A percentile compares a stretch with the other conserved stretches of the same genome.
These are phyloP conservation scores for Aspergillus tubingensis DNA, from an alignment of 2,329 filamentous ascomycete species.

Conservation along the genomic window DNA sequence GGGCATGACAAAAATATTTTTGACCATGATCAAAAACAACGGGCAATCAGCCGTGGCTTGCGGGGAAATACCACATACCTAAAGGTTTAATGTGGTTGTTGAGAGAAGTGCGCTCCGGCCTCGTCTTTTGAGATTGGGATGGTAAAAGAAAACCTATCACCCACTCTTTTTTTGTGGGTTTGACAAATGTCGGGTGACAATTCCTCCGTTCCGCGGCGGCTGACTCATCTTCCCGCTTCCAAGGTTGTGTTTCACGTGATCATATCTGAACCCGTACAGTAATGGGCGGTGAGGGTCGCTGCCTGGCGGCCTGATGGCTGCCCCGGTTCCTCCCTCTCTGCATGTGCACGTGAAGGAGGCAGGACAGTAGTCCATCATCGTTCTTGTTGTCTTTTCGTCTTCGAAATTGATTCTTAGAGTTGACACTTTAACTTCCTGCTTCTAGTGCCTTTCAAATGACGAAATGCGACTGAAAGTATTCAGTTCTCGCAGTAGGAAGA, in stretches of 20 bases:
- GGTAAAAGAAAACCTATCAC: constrained; percentile 16
- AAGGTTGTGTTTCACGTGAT: not conserved
- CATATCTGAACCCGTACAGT: no score
- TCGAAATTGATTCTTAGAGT: no score
- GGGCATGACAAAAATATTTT: not conserved
- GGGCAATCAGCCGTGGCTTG: constrained; percentile 6
- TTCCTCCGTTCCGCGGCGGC: constrained; percentile 13
- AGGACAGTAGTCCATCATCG: no score
- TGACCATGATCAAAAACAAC: not conserved
- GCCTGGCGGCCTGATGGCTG: no score
- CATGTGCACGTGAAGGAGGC: no score
- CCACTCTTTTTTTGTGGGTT: constrained; percentile 22
- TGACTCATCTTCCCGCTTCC: constrained; percentile 7
- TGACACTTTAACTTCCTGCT: no score
- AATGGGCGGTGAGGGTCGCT: no score
- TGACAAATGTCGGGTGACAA: constrained; percentile 17
- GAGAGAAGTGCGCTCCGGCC: constrained; percentile 22
- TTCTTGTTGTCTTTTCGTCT: no score
- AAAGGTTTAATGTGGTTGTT: constrained; percentile 11
- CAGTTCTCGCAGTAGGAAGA: no score
- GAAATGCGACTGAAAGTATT: no score
- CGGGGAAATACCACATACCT: constrained; percentile 7
- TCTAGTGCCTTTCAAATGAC: no score
- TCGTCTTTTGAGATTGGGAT: constrained; percentile 15
- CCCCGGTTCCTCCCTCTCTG: no score